phyloP scores from a whole-genome alignment of 805 yeast genomes.

The Myxozyma udenii region DNA sequence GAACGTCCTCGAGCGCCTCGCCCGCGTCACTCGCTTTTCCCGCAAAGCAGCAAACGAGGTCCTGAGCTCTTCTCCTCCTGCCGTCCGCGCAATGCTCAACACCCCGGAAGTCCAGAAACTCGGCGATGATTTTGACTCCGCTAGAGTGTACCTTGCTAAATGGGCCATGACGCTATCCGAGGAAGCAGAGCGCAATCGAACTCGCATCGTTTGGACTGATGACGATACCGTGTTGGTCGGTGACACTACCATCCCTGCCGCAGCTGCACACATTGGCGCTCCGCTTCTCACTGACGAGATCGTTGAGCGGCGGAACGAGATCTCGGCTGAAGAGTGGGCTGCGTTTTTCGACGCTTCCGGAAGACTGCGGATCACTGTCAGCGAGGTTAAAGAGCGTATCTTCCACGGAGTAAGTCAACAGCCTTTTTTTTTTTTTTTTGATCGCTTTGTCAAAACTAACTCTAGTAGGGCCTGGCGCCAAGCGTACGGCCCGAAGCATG shows the following conservation, averaged over 20 bases:
- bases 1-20: constrained; percentile 80
- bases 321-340: constrained; percentile 75
- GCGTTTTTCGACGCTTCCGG: constrained; percentile 78
- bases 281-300: constrained; percentile 49
- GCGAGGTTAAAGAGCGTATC: constrained; percentile 75
- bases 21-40: constrained; percentile 65
- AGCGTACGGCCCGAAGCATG: constrained; percentile 71
- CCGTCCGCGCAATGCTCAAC: constrained; percentile 56
- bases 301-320: constrained; percentile 64
- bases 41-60: constrained; percentile 61
- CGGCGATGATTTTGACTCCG: constrained; percentile 89
- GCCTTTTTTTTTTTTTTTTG: neutral
- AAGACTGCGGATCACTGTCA: constrained; percentile 62
- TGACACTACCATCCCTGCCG: constrained; percentile 15
- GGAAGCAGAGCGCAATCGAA: constrained; percentile 65
- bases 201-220: constrained; percentile 41
- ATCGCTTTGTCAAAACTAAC: neutral
- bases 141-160: constrained; percentile 85
- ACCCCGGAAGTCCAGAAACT: constrained; percentile 78
- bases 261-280: constrained; percentile 27
- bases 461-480: constrained; percentile 59
- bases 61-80: constrained; percentile 55
- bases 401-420: constrained; percentile 71
- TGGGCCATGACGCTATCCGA: constrained; percentile 96
- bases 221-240: constrained; percentile 24